Conservation (phyloP, 139 green algal species). For the Coccomyxa sp. region DNA sequence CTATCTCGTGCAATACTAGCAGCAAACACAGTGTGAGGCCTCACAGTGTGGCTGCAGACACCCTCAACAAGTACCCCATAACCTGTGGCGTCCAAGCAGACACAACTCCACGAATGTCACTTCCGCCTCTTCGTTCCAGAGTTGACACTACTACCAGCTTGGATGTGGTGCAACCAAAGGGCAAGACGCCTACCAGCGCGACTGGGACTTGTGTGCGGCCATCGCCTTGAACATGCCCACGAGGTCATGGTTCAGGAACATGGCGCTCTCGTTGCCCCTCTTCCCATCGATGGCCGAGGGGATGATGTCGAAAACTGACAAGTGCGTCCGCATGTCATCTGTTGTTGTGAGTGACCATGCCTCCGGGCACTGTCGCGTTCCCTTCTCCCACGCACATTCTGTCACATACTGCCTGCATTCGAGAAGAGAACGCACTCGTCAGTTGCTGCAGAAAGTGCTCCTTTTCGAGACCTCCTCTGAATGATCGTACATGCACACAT, state of each 20-base stretch:
- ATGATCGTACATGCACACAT: no score
- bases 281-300: neutral
- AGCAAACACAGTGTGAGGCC: no score
- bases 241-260: neutral
- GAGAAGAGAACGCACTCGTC: no score
- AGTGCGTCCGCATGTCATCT: slow-evolving; percentile 5
- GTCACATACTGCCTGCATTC: neutral
- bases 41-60: no score
- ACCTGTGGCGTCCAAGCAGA: no score
- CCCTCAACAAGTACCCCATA: no score
- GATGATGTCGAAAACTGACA: slow-evolving; percentile 1
- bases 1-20: neutral
- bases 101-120: no score
- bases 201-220: slow-evolving; percentile 23
- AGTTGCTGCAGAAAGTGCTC: no score
- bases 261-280: neutral
- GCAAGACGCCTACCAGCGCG: slow-evolving; percentile 26
- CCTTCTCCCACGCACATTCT: neutral
- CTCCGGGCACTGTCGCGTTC: neutral
- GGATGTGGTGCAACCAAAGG: neutral
- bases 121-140: no score
- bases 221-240: slow-evolving; percentile 3
- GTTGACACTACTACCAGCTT: neutral
- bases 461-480: no score
- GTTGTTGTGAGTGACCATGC: slow-evolving; percentile 12